Base-by-base conservation (phyloP, 208 protist species). In the Trichomonas tenax region DNA sequence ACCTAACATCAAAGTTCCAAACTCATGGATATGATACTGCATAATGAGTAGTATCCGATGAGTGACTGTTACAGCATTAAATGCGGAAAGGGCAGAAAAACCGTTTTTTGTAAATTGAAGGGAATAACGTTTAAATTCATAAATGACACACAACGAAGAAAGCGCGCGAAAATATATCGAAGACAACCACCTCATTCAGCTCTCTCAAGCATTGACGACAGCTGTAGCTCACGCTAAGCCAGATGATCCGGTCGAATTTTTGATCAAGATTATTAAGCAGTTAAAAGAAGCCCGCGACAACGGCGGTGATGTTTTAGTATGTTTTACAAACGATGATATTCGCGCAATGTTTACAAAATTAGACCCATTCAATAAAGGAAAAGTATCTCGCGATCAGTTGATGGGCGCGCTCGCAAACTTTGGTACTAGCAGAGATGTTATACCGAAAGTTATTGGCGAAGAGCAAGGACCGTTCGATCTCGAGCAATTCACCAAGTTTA, bases 301-400 rank as follows among this genome's bases (percentile, higher is more conserved):
- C 17, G 44, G 44, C 31, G 86, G 44, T 11, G n/a, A 41, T 8
- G 31, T 93, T 31, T 93, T 93, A 34, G 44, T 93, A 11, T 93
- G 86, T 36, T 93, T 93, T 93, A 58, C 86, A 38, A 41, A 23
- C 34, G 86, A 93, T 51, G 44, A 93, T 93, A 40, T 93, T 38
- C 41, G 44, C 9, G 44, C 86, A 10, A 93, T 93, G 86, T 93
- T 34, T 34, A 93, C 44, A 11, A 44, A 48, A 48, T 38, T 93
- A 9, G 86, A 93, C 51, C 86, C 86, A 38, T 93, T 93, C 44
- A 40, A 93, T n/a, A 93, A 93, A 93, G 86, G 86, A 38, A 51
- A 41, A 93, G 44, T 93, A 49, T 49, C 86, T 48, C 44, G 40
- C 2, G n/a, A 41, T 34, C 86, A 93, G 31, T 23, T 93, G 11